Percentiles rank a stretch among this genome's conserved stretches.
Evolutionary conservation across 176 grass and related monocot species (phyloP).

Genomic region (Chrysopogon serrulatus): DNA sequence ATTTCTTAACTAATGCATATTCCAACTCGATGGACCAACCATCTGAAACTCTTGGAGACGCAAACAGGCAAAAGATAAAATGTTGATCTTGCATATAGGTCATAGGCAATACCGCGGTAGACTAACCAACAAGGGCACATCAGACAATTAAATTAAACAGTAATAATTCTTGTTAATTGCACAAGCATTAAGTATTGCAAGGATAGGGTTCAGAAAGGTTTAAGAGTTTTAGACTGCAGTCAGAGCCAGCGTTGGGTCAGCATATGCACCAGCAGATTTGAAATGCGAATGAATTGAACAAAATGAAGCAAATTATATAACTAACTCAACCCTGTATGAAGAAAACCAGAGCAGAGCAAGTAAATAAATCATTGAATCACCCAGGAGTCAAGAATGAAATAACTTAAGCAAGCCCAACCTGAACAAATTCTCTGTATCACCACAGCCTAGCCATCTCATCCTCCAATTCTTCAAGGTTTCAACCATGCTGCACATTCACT

Average conservation of each 20-base stretch:
- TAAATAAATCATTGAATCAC: background rate
- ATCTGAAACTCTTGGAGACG: background rate
- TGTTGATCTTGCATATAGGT: background rate
- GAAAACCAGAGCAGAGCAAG: background rate
- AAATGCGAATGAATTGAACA: background rate
- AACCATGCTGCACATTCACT: conserved; percentile 56
- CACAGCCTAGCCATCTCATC: conserved; percentile 43
- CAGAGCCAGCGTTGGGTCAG: background rate
- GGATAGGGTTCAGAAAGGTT: background rate
- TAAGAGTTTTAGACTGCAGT: background rate
- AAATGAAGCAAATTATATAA: background rate
- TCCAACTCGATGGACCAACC: background rate
- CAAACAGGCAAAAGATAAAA: background rate
- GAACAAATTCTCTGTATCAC: conserved; percentile 8
- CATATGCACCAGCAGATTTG: background rate
- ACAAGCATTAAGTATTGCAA: background rate
- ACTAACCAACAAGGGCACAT: background rate
- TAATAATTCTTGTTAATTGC: background rate
- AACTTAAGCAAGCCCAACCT: background rate
- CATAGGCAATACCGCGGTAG: background rate
- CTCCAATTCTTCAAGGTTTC: conserved; percentile 52
- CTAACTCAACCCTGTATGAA: background rate
- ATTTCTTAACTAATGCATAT: background rate
- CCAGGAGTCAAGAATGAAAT: background rate
- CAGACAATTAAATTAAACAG: background rate